Conservation (phyloP, 768 basidiomycete species). For the Panellus pusillus region DNA sequence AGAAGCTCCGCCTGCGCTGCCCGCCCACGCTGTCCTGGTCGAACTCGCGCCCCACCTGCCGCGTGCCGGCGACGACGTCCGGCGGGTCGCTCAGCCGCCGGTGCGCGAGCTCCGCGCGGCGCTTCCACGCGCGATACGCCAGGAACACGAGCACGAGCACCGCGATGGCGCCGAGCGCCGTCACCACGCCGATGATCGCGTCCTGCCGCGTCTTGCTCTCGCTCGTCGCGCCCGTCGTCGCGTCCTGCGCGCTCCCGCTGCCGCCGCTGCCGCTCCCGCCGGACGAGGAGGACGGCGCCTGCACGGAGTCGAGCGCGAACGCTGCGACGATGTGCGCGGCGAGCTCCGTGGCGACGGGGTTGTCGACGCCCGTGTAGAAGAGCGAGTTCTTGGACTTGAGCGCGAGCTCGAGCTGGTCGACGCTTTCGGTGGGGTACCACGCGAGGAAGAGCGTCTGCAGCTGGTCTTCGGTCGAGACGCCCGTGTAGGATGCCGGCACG, state of each 20-base stretch:
- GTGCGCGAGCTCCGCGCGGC: constrained; percentile 69
- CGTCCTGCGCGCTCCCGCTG: constrained; percentile 23
- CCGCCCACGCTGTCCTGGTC: constrained; percentile 77
- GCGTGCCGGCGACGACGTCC: constrained; percentile 39
- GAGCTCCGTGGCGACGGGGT: constrained; percentile 50
- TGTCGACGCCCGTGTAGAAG: constrained; percentile 59
- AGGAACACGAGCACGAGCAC: constrained; percentile 73
- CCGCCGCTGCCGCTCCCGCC: constrained; percentile 21
- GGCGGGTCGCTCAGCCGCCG: constrained; percentile 65
- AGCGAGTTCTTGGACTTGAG: constrained; percentile 59
- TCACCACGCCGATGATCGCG: constrained; percentile 90
- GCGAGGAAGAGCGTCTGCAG: constrained; percentile 73
- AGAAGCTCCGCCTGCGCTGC: constrained; percentile 75
- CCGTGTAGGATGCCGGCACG: constrained; percentile 56
- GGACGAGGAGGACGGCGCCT: constrained; percentile 33
- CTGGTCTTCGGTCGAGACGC: constrained; percentile 42
- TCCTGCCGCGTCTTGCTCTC: constrained; percentile 61
- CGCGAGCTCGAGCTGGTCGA: constrained; percentile 62
- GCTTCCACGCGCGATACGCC: constrained; percentile 64
- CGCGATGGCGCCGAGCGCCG: constrained; percentile 76
- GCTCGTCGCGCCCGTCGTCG: constrained; percentile 30
- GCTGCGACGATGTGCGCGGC: constrained; percentile 71
- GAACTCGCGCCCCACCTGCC: constrained; percentile 70
- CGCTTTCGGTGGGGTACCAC: constrained; percentile 58
- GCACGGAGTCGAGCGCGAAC: constrained; percentile 54